phyloP scores from a whole-genome alignment of 2,329 filamentous ascomycete species.

The Colletotrichum costaricense region DNA sequence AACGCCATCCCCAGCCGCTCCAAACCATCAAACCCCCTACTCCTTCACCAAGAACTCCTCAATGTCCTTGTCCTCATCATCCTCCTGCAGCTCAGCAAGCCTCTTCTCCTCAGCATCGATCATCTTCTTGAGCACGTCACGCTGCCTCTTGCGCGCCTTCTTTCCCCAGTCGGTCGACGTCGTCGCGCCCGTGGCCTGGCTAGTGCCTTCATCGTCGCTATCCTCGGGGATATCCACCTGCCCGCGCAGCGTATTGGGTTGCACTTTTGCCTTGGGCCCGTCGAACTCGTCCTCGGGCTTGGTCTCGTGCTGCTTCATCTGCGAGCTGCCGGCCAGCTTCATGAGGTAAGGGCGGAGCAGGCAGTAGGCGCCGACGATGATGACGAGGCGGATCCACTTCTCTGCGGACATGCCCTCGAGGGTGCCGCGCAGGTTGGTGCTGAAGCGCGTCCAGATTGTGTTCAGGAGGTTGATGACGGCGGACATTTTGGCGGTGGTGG shows the following conservation, averaged over 20 bases:
- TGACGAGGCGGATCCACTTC: slow-evolving; percentile 75
- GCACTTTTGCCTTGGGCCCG: slow-evolving; percentile 65
- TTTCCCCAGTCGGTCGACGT: slow-evolving; percentile 73
- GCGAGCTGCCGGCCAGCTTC: slow-evolving; percentile 71
- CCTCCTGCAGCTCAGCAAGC: slow-evolving; percentile 65
- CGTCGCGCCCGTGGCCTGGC: slow-evolving; percentile 54
- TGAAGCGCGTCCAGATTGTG: slow-evolving; percentile 27
- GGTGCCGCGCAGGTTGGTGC: slow-evolving; percentile 60
- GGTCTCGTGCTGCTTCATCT: slow-evolving; percentile 71
- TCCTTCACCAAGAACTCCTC: slow-evolving; percentile 69
- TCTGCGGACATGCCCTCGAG: slow-evolving; percentile 63
- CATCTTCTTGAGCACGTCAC: slow-evolving; percentile 73
- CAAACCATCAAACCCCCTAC: neutral
- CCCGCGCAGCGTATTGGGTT: slow-evolving; percentile 73
- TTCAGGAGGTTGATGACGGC: slow-evolving; percentile 25
- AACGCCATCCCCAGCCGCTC: slow-evolving; percentile 3
- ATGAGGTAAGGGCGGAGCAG: slow-evolving; percentile 81
- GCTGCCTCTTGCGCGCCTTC: slow-evolving; percentile 76
- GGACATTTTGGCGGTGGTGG: slow-evolving; percentile 13
- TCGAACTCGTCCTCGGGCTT: slow-evolving; percentile 59
- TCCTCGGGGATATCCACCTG: slow-evolving; percentile 64
- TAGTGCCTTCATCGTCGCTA: slow-evolving; percentile 62
- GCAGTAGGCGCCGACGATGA: slow-evolving; percentile 78
- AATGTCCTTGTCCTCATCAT: slow-evolving; percentile 80
- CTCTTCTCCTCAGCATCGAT: slow-evolving; percentile 72